Base-by-base conservation (phyloP, 176 grass and related monocot genomes). In the Pharus latifolius region DNA sequence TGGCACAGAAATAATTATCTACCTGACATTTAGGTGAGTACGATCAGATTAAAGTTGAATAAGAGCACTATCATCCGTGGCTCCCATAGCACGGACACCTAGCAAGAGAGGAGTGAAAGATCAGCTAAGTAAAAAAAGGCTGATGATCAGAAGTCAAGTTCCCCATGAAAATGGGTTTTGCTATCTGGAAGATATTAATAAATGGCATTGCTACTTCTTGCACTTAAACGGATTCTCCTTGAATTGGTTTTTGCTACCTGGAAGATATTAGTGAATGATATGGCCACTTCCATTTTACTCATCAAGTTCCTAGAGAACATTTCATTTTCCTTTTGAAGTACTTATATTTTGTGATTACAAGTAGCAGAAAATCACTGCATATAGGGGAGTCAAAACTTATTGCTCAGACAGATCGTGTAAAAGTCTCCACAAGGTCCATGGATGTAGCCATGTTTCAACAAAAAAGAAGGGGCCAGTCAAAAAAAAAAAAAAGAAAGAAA, bases 51-150 rank as follows among this genome's bases (percentile, higher is more conserved):
- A 57, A 70, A 77, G 56, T 83, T 76, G 60, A 63, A 77, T 64
- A 63, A 55, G 38, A 50, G 49, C 65, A 77, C 28, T 56, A 63
- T 70, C 24, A 51, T 64, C 55, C 28, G 29, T 56, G 71, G 65
- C 56, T 80, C 69, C 70, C 83, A 80, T 75, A 44, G 70, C 41
- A 60, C n/a, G 14, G 56, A 65, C 56, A 86, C 77, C 71, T 86
- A 50, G 18, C 29, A 75, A 38, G 47, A 48, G 18, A 79, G n/a
- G 0, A 24, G 63, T 56, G 4, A 64, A 48, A 47, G 4, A 52
- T 76, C 48, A 76, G 70, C 19, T 49, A 30, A 10, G 43, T 51
- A 63, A 23, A 40, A n/a, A 12, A 22, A 18, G 22, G 50, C 8
- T 54, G 18, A 54, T 19, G 50, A n/a, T 18, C 18, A n/a, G n/a